Percentiles rank a stretch among this genome's conserved stretches.
These are phyloP conservation scores for Colletotrichum coccodes DNA, from an alignment of 2,329 filamentous ascomycete genomes.

Conservation along the genomic window DNA sequence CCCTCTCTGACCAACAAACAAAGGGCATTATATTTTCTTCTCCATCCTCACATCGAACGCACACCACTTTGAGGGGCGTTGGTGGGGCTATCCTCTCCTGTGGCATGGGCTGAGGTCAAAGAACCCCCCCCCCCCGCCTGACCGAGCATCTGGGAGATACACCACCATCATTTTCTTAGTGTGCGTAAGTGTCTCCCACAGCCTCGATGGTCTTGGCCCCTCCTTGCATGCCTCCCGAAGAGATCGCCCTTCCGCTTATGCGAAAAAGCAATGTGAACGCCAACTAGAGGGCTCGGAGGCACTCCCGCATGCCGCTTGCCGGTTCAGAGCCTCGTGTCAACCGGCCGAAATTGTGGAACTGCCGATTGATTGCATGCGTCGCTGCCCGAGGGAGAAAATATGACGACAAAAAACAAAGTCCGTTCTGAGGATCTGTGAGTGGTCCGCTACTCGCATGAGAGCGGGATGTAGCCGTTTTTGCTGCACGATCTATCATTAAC, in stretches of 20 bases:
- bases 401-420: conserved; percentile 22
- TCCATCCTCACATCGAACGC: conserved; percentile 22
- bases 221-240: conserved; percentile 31
- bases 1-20: conserved; percentile 25
- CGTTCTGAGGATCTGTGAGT: conserved; percentile 18
- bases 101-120: conserved; percentile 14
- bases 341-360: conserved; percentile 31
- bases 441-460: conserved; percentile 11
- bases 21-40: conserved; percentile 20
- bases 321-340: conserved; percentile 31
- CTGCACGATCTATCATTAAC: conserved; percentile 24
- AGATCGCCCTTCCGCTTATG: conserved; percentile 28
- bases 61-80: conserved; percentile 8
- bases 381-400: conserved; percentile 30
- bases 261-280: conserved; percentile 25
- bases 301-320: conserved; percentile 14
- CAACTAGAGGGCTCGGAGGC: conserved; percentile 14
- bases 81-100: conserved; percentile 31
- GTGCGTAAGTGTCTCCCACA: conserved; percentile 27
- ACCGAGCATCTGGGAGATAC: conserved; percentile 31
- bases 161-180: conserved; percentile 30
- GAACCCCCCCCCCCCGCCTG: conserved; percentile 19
- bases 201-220: conserved; percentile 20
- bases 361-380: conserved; percentile 31
- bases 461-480: conserved; percentile 15